Evolutionary conservation across 352 stramenopile species (phyloP).

Genomic region (Hyaloperonospora brassicae): DNA sequence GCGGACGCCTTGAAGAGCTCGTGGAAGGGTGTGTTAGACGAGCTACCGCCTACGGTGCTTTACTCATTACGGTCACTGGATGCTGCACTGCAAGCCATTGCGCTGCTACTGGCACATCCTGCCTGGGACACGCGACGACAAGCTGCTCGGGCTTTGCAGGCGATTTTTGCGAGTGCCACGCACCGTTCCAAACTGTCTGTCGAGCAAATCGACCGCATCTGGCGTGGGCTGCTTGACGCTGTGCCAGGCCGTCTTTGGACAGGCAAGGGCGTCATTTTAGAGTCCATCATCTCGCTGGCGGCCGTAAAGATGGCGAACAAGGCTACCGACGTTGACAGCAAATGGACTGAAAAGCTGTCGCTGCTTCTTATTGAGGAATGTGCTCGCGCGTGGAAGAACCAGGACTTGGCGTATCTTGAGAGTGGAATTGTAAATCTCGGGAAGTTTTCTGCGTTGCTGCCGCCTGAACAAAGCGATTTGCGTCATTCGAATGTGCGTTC

Average conservation of each 20-base stretch:
- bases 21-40: slow-evolving; percentile 57
- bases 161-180: slow-evolving; percentile 40
- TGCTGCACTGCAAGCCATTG: slow-evolving; percentile 34
- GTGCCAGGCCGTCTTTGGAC: slow-evolving; percentile 68
- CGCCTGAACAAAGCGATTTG: slow-evolving; percentile 17
- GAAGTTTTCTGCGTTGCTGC: slow-evolving; percentile 33
- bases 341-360: slow-evolving; percentile 28
- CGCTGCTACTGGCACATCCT: slow-evolving; percentile 46
- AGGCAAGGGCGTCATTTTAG: slow-evolving; percentile 66
- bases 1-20: slow-evolving; percentile 35
- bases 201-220: slow-evolving; percentile 43
- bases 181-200: slow-evolving; percentile 39
- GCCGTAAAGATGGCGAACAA: slow-evolving; percentile 20
- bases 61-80: slow-evolving; percentile 46
- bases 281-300: slow-evolving; percentile 54
- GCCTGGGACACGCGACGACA: slow-evolving; percentile 73
- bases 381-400: slow-evolving; percentile 51
- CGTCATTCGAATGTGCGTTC: slow-evolving; percentile 30
- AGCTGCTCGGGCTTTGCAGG: slow-evolving; percentile 51
- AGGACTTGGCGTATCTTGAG: slow-evolving; percentile 64
- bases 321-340: background rate
- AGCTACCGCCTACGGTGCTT: slow-evolving; percentile 51
- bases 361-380: slow-evolving; percentile 47
- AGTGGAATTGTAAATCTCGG: slow-evolving; percentile 50
- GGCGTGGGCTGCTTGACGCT: slow-evolving; percentile 35